A percentile compares a stretch with the other conserved stretches of the same genome.
phyloP scores from a whole-genome alignment of 179 eudicot species.

The Camellia oleifera region DNA sequence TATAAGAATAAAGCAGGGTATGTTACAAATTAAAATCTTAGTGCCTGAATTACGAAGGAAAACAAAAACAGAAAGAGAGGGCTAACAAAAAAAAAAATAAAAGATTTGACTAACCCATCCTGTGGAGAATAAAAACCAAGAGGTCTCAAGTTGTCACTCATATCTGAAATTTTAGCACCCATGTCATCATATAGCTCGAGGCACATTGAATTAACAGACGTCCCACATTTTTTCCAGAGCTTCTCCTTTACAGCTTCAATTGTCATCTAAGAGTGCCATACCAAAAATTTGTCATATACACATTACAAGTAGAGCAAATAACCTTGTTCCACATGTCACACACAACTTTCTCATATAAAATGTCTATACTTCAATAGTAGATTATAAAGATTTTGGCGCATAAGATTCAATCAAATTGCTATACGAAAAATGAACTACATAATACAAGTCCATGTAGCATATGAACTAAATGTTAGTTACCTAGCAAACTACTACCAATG shows the following conservation, averaged over 20 bases:
- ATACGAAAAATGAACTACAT: background rate
- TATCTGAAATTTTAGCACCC: constrained; percentile 51
- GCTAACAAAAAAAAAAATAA: background rate
- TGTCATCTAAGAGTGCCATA: constrained; percentile 48
- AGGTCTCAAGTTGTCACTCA: constrained; percentile 53
- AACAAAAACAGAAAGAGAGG: background rate
- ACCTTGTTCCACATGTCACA: background rate
- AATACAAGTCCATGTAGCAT: background rate
- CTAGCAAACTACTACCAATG: background rate
- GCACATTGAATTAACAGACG: constrained; percentile 74
- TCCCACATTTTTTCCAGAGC: constrained; percentile 92
- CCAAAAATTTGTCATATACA: background rate
- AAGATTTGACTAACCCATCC: constrained; percentile 57
- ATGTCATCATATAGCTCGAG: constrained; percentile 81
- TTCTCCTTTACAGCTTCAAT: constrained; percentile 92
- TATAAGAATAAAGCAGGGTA: too few species aligned
- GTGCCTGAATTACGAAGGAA: background rate
- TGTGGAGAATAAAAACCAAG: constrained; percentile 84
- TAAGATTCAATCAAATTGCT: background rate
- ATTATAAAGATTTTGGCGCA: background rate
- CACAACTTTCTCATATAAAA: background rate
- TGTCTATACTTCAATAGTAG: background rate
- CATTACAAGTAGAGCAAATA: background rate
- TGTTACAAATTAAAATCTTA: too few species aligned
- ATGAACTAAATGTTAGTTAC: background rate